A percentile compares a stretch with the other conserved stretches of the same genome.
These are phyloP conservation scores for Thelonectria olida DNA, from an alignment of 2,329 filamentous ascomycete genomes.

Conservation along the genomic window DNA sequence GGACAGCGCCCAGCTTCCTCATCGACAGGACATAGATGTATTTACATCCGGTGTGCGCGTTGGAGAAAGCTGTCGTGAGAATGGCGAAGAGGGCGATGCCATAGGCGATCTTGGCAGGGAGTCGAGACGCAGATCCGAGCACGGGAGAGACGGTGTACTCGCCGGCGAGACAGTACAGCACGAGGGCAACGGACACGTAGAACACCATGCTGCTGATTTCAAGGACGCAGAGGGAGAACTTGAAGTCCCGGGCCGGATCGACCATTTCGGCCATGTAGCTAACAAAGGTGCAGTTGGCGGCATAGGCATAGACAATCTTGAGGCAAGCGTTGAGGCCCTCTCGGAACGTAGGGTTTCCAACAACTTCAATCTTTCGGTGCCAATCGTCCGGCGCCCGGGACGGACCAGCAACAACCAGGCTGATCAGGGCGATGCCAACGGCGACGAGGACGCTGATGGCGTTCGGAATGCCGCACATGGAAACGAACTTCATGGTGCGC, in stretches of 20 bases:
- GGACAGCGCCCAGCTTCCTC: constrained; percentile 26
- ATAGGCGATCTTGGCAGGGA: constrained; percentile 40
- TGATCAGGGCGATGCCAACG: constrained; percentile 32
- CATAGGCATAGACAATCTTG: constrained; percentile 38
- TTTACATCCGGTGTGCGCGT: constrained; percentile 40
- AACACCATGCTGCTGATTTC: constrained; percentile 37
- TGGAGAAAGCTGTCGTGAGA: constrained; percentile 34
- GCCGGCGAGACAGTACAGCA: constrained; percentile 36
- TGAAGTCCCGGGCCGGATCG: constrained; percentile 32
- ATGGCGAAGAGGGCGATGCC: constrained; percentile 38
- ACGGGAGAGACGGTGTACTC: constrained; percentile 36
- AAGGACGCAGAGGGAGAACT: constrained; percentile 31
- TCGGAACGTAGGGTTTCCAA: constrained; percentile 33
- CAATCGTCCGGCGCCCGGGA: constrained; percentile 28
- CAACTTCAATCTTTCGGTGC: constrained; percentile 29
- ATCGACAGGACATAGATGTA: constrained; percentile 34
- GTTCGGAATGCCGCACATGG: constrained; percentile 33
- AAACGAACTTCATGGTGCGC: constrained; percentile 38
- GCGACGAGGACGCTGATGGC: constrained; percentile 32
- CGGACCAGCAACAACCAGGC: constrained; percentile 30
- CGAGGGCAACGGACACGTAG: constrained; percentile 36
- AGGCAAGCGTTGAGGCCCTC: constrained; percentile 37
- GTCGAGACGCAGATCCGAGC: constrained; percentile 30
- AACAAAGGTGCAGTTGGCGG: constrained; percentile 40
- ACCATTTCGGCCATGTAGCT: constrained; percentile 41